phyloP scores from a whole-genome alignment of 176 grass and related monocot species.

The Aegilops bicornis region DNA sequence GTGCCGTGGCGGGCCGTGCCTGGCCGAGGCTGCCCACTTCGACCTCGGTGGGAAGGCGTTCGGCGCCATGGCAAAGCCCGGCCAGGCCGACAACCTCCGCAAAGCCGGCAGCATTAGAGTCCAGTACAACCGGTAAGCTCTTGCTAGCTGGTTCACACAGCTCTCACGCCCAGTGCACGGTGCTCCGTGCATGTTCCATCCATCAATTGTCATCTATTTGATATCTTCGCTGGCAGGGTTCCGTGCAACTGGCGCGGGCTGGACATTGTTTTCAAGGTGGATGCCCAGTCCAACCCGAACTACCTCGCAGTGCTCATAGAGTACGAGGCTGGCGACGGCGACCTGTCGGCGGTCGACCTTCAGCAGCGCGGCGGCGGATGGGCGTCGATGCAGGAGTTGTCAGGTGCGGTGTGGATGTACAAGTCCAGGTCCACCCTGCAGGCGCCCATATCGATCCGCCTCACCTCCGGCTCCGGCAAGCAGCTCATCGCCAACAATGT shows the following conservation, averaged over 20 bases:
- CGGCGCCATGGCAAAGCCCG: too few species aligned
- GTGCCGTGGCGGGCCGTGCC: too few species aligned
- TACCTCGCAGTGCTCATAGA: slow-evolving; percentile 7
- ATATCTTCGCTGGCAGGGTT: slow-evolving; percentile 43
- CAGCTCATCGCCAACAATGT: slow-evolving; percentile 32
- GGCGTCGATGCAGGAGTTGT: slow-evolving; percentile 50
- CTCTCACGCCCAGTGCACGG: too few species aligned
- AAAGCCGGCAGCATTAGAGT: too few species aligned
- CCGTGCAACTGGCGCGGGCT: slow-evolving; percentile 61
- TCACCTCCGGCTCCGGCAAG: slow-evolving; percentile 45
- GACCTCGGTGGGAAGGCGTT: too few species aligned
- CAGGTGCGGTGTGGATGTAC: slow-evolving; percentile 55
- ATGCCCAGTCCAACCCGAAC: too few species aligned
- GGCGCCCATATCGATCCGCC: slow-evolving; percentile 52
- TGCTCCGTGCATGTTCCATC: too few species aligned
- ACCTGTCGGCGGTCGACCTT: slow-evolving; percentile 57
- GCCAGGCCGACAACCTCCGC: too few species aligned
- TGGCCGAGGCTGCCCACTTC: too few species aligned
- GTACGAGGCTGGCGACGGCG: slow-evolving; percentile 67
- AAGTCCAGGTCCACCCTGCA: slow-evolving; percentile 11
- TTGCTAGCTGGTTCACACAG: background rate
- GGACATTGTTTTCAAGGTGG: slow-evolving; percentile 32
- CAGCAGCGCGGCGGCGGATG: slow-evolving; percentile 32
- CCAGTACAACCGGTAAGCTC: too few species aligned
- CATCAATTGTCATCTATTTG: background rate